Conservation (phyloP, 805 yeast genomes). For the Candida coleopterorum region DNA sequence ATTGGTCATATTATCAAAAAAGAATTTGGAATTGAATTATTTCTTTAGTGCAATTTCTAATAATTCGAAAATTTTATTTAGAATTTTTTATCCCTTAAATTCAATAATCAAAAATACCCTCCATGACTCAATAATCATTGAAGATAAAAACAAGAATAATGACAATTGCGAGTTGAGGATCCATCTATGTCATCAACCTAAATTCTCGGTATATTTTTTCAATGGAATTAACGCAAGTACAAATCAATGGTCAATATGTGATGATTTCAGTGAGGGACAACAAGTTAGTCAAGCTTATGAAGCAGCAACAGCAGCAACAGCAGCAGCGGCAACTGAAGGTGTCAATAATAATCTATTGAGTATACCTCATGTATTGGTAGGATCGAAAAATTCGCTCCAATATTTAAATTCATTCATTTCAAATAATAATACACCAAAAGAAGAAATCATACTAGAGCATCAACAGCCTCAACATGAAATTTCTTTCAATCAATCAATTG, state of each 20-base stretch:
- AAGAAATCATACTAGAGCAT: not conserved
- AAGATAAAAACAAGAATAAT: too few species aligned
- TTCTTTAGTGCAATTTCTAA: conserved; percentile 73
- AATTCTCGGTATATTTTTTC: conserved; percentile 72
- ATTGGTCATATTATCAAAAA: conserved; percentile 63
- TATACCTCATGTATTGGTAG: conserved; percentile 63
- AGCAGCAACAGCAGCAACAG: too few species aligned
- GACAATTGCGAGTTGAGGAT: conserved; percentile 45
- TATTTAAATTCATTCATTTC: conserved; percentile 51
- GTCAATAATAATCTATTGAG: conserved; percentile 14
- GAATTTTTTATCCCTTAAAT: conserved; percentile 66
- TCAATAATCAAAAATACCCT: conserved; percentile 58
- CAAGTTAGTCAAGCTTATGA: conserved; percentile 71
- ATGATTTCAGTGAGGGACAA: conserved; percentile 79
- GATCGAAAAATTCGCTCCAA: conserved; percentile 45
- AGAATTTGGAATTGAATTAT: conserved; percentile 69
- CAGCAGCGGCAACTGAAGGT: too few species aligned
- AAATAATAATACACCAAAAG: conserved; percentile 26
- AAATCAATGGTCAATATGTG: conserved; percentile 77
- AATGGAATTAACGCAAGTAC: conserved; percentile 47
- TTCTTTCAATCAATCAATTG: not conserved
- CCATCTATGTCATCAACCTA: conserved; percentile 57
- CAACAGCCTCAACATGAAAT: not conserved
- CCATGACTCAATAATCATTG: conserved; percentile 43
- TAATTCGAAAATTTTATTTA: conserved; percentile 60